phyloP scores from a whole-genome alignment of 2,329 filamentous ascomycete genomes.

The Epichloe scottii region DNA sequence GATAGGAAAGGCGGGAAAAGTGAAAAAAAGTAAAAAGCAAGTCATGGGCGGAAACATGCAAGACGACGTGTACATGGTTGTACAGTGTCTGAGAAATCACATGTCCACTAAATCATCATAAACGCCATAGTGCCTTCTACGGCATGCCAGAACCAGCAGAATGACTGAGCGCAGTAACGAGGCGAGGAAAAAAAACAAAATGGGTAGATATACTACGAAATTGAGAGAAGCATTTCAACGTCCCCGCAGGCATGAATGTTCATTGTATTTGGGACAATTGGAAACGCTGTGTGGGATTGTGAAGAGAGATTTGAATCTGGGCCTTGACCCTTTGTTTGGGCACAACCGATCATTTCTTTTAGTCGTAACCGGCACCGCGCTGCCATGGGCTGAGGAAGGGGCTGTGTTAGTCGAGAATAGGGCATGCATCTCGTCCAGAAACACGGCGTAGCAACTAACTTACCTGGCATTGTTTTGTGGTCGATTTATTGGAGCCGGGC shows the following conservation, averaged over 20 bases:
- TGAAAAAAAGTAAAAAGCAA: neutral
- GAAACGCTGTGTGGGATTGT: neutral
- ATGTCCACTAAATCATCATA: neutral
- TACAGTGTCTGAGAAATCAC: neutral
- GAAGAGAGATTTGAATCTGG: no score
- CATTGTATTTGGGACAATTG: neutral
- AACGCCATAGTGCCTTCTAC: constrained; percentile 1
- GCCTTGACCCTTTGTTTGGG: neutral
- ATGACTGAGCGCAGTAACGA: no score
- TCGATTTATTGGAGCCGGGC: constrained; percentile 20
- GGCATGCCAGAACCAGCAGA: neutral
- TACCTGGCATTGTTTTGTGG: constrained; percentile 29
- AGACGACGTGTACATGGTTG: neutral
- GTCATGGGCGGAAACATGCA: neutral
- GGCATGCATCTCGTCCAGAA: no score
- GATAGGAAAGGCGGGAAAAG: neutral
- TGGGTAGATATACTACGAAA: neutral
- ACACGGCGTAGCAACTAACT: constrained; percentile 1
- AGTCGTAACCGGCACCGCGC: constrained; percentile 32
- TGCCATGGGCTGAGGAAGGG: constrained; percentile 27
- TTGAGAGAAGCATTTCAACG: neutral
- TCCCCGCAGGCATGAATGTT: neutral
- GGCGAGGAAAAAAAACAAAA: neutral
- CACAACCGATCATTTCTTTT: constrained; percentile 5
- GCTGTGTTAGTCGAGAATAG: constrained; percentile 8